Percentiles rank a stretch among this genome's conserved stretches.
Conservation (phyloP, 345 rosid species). For the Hirschfeldia incana region DNA sequence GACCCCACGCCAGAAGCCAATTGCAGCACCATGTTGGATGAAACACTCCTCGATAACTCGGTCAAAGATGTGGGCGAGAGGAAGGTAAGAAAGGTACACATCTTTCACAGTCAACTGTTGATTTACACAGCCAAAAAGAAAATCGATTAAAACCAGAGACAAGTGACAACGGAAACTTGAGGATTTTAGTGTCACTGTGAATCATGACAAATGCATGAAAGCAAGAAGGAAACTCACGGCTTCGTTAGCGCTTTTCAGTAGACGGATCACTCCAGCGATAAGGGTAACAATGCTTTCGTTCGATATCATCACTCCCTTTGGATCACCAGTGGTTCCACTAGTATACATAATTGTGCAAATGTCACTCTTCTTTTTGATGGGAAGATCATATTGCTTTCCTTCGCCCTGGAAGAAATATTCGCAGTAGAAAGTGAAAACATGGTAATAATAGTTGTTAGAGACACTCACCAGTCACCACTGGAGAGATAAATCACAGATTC, state of each 20-base stretch:
- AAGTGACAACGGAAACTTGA: not conserved
- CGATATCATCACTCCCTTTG: conserved; percentile 95
- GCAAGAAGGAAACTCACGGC: conserved; percentile 43
- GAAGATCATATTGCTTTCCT: conserved; percentile 67
- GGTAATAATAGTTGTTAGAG: conserved; percentile 1
- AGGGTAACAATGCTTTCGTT: conserved; percentile 79
- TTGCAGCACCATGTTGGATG: conserved; percentile 76
- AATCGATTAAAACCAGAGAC: conserved; percentile 2
- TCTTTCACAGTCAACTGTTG: conserved; percentile 66
- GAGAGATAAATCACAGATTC: not conserved
- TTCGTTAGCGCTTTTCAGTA: conserved; percentile 65
- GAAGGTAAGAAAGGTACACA: conserved; percentile 91
- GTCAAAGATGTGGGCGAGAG: conserved; percentile 97
- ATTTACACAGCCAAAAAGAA: conserved; percentile 25
- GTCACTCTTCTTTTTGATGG: conserved; percentile 63
- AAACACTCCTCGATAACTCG: conserved; percentile 89
- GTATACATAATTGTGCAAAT: conserved; percentile 98
- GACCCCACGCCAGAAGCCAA: conserved; percentile 99
- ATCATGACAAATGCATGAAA: conserved; percentile 1
- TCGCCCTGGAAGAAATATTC: conserved; percentile 52
- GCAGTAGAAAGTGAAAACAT: conserved; percentile 4
- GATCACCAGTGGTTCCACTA: conserved; percentile 98
- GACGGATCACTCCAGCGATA: conserved; percentile 67
- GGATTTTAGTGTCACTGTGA: conserved; percentile 4
- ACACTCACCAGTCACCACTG: not conserved